Evolutionary conservation across 345 rosid species (phyloP), one percentile per base, ranked within the genome.

Genomic region (Orychophragmus violaceus): DNA sequence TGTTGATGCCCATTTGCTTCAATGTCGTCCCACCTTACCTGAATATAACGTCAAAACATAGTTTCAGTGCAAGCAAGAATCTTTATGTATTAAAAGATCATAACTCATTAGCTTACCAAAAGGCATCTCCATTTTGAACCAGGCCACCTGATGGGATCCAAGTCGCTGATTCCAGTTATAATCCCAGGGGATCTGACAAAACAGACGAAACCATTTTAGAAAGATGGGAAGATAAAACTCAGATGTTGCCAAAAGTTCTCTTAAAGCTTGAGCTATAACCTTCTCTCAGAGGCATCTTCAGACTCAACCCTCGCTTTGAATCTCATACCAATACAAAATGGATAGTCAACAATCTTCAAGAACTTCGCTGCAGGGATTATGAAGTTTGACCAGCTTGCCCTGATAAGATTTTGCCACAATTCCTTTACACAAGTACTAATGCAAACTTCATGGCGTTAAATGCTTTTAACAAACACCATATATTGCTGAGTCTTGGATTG

Each of bases 101-200:
- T 11, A 56, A 19, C 2, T 54, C 71, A 48, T 83, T 39, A 42
- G 30, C 60, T 56, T 72, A 93, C 99, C 89, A 68, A 25, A 51
- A 94, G 85, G 78, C 96, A 87, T 82, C 89, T 83, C 99, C 99
- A 94, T 79, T 89, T 94, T 12, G 99, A 94, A 64, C 86, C 83
- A 62, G 93, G 87, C 99, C 99, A 94, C 72, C 97, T 76, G 58
- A 74, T 62, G 67, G 97, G 97, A 81, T 94, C 99, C 39, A 85
- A 59, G 59, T 94, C 99, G 63, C 86, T 82, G 63, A 89, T 72
- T 54, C 92, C 88, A 33, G 86, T 82, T 77, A 94, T 84, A 54
- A 91, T 74, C 54, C 99, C 99, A 21, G 84, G 77, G 70, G 76
- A 81, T 67, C 99, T 94, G 88, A 57, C 51, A 53, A 32, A 77